Conservation (phyloP, 2,329 filamentous ascomycete species). For the Ophiosphaerella korrae region DNA sequence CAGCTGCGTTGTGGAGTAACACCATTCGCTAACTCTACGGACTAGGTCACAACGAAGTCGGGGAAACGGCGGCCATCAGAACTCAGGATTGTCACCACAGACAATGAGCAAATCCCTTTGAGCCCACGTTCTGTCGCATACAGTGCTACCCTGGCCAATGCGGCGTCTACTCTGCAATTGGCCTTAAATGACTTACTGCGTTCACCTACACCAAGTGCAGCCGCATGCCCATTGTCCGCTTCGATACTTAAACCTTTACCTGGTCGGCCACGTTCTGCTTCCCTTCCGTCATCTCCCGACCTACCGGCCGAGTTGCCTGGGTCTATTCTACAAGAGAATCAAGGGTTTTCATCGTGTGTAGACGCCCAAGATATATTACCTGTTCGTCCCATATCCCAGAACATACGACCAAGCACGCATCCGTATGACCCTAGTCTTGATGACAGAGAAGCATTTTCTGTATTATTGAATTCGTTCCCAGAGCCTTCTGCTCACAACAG, state of each 20-base stretch:
- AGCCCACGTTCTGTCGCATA: conserved; percentile 35
- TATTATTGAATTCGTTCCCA: conserved; percentile 14
- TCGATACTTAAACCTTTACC: conserved; percentile 43
- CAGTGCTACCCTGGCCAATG: conserved; percentile 34
- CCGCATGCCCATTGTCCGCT: conserved; percentile 33
- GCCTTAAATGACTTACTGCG: conserved; percentile 52
- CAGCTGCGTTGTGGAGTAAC: conserved; percentile 34
- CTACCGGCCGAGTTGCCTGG: conserved; percentile 37
- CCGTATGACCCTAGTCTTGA: conserved; percentile 7
- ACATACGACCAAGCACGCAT: conserved; percentile 14
- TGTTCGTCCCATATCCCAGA: conserved; percentile 15
- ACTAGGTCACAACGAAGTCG: conserved; percentile 28
- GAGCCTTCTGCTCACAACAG: conserved; percentile 20
- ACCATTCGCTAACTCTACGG: conserved; percentile 39
- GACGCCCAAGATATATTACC: conserved; percentile 21
- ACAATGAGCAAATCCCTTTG: conserved; percentile 24
- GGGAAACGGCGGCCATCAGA: conserved; percentile 35
- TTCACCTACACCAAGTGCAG: conserved; percentile 45
- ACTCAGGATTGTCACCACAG: conserved; percentile 35
- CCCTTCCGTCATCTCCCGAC: conserved; percentile 47
- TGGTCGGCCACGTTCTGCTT: conserved; percentile 48
- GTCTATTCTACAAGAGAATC: conserved; percentile 39
- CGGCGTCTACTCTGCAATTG: conserved; percentile 45
- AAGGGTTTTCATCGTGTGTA: conserved; percentile 32
- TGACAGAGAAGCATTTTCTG: conserved; percentile 9